Percentiles rank a stretch among this genome's conserved stretches.
Evolutionary conservation across 2,329 filamentous ascomycete genomes (phyloP).

Genomic region (Alternaria sp.): DNA sequence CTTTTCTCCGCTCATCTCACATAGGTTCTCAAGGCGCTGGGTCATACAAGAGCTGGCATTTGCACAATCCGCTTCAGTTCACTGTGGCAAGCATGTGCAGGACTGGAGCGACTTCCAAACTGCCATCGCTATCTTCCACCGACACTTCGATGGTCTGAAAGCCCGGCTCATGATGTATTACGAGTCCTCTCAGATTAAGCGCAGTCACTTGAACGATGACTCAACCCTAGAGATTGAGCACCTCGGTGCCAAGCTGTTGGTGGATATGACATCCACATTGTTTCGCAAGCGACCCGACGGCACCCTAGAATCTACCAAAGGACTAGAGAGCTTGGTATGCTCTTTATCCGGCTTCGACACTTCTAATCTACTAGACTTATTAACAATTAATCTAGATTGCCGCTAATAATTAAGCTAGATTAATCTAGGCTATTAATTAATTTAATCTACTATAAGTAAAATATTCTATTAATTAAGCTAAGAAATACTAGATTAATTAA

Average conservation of each 20-base stretch:
- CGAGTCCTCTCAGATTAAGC: not conserved
- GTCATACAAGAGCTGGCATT: not conserved
- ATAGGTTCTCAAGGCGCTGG: not conserved
- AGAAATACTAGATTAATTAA: too few species aligned
- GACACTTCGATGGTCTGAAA: not conserved
- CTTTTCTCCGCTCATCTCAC: not conserved
- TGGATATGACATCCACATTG: not conserved
- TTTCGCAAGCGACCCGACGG: not conserved
- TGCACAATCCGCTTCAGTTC: not conserved
- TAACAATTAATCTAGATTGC: too few species aligned
- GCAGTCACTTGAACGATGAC: not conserved
- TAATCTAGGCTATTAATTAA: too few species aligned
- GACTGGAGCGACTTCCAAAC: not conserved
- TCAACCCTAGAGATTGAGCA: not conserved
- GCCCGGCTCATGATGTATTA: not conserved
- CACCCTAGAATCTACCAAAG: not conserved
- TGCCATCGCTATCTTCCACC: not conserved
- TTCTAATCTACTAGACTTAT: not conserved
- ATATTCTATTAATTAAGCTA: too few species aligned
- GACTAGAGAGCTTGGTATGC: not conserved
- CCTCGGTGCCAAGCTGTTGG: not conserved
- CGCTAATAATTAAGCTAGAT: too few species aligned
- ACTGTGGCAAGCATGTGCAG: not conserved
- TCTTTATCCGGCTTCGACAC: not conserved
- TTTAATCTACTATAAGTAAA: too few species aligned